These are phyloP conservation scores for Fraxinus platypoda DNA, from an alignment of 305 asterid genomes.

Conservation along the genomic window DNA sequence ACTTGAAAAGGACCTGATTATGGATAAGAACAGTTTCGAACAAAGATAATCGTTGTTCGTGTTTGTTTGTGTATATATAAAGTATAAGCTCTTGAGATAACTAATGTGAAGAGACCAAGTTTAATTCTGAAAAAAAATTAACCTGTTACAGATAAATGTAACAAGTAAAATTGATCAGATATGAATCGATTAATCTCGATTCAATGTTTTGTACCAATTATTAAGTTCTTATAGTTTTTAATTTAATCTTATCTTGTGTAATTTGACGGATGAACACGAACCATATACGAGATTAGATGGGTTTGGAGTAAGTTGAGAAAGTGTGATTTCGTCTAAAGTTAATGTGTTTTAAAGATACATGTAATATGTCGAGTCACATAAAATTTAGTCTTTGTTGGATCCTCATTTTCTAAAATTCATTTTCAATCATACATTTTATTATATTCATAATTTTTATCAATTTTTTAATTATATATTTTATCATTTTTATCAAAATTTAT, in stretches of 20 bases:
- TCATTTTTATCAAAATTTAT: too few species aligned
- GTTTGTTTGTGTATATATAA: background rate
- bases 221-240: background rate
- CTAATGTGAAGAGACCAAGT: background rate
- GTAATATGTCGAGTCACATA: too few species aligned
- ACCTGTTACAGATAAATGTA: background rate
- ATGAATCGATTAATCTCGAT: background rate
- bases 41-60: background rate
- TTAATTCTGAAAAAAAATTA: too few species aligned
- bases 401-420: background rate
- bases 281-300: background rate
- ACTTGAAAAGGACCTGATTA: background rate
- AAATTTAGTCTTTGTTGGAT: background rate
- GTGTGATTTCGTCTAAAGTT: too few species aligned
- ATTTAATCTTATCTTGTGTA: background rate
- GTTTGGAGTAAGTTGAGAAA: background rate
- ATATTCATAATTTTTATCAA: too few species aligned
- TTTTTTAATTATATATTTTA: too few species aligned
- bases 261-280: background rate
- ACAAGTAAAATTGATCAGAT: background rate
- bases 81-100: background rate
- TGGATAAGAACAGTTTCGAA: background rate
- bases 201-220: background rate
- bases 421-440: too few species aligned
- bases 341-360: background rate